Percentiles rank a stretch among this genome's conserved stretches.
Evolutionary conservation across 2,329 filamentous ascomycete species (phyloP).

Genomic region (Talaromyces islandicus): DNA sequence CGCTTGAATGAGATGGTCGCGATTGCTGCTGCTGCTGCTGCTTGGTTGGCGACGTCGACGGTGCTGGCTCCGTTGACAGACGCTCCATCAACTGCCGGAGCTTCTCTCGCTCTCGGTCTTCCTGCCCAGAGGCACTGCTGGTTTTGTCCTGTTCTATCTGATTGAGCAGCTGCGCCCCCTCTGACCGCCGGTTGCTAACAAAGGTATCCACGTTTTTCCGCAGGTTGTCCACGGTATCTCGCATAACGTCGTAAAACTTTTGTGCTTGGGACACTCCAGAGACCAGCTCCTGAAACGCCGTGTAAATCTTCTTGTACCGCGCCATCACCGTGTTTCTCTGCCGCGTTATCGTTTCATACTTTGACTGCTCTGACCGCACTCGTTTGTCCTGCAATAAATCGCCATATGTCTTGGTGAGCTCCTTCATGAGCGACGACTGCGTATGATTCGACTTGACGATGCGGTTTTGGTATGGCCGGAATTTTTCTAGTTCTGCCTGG

Average conservation of each 20-base stretch:
- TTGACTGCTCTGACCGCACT: conserved; percentile 87
- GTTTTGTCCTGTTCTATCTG: conserved; percentile 79
- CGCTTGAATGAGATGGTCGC: conserved; percentile 24
- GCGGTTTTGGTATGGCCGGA: conserved; percentile 83
- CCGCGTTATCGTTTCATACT: conserved; percentile 82
- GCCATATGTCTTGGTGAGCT: conserved; percentile 82
- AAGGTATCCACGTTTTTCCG: conserved; percentile 96
- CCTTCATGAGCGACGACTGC: conserved; percentile 89
- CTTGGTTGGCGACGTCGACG: conserved; percentile 27
- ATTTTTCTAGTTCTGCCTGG: conserved; percentile 95
- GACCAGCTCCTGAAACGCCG: conserved; percentile 84
- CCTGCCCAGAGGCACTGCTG: conserved; percentile 51
- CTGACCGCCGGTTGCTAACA: conserved; percentile 85
- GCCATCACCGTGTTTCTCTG: conserved; percentile 75
- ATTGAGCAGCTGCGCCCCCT: conserved; percentile 81
- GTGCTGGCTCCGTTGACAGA: conserved; percentile 69
- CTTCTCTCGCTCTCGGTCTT: conserved; percentile 79
- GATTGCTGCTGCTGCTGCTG: conserved; percentile 25
- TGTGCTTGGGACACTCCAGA: conserved; percentile 82
- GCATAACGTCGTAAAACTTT: conserved; percentile 93
- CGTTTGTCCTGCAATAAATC: conserved; percentile 87
- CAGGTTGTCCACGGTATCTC: conserved; percentile 83
- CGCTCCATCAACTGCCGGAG: conserved; percentile 88
- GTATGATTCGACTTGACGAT: conserved; percentile 93
- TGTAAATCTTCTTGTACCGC: conserved; percentile 85